Evolutionary conservation across 768 basidiomycete genomes (phyloP).

Genomic region (Pulveroboletus sp.): DNA sequence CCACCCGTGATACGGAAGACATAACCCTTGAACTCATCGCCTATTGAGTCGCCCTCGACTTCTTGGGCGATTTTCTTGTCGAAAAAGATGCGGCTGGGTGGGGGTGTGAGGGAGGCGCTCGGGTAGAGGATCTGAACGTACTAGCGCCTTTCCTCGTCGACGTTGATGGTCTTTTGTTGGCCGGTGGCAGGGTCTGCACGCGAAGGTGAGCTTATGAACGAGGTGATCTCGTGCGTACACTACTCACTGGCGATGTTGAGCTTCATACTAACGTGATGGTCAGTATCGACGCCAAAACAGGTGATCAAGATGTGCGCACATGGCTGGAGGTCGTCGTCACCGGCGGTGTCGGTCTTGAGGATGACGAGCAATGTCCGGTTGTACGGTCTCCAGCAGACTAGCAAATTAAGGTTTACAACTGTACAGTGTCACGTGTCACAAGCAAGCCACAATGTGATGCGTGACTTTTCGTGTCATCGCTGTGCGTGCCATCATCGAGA

Average conservation of each 20-base stretch:
- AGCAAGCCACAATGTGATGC: slow-evolving; percentile 27
- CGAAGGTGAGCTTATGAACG: slow-evolving; percentile 8
- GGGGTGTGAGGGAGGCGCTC: neutral
- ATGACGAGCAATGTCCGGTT: neutral
- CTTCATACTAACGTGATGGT: slow-evolving; percentile 66
- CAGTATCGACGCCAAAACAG: neutral
- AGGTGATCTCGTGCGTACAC: slow-evolving; percentile 25
- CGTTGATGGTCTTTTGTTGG: slow-evolving; percentile 91
- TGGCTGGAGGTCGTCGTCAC: slow-evolving; percentile 39
- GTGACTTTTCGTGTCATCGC: slow-evolving; percentile 17
- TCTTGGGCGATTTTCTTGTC: slow-evolving; percentile 97
- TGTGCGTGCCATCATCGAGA: slow-evolving; percentile 18
- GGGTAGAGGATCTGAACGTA: slow-evolving; percentile 33
- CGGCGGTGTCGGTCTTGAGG: slow-evolving; percentile 31
- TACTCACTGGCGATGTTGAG: slow-evolving; percentile 92
- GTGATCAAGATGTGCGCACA: slow-evolving; percentile 8
- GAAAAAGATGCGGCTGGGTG: slow-evolving; percentile 81
- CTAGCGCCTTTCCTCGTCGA: slow-evolving; percentile 89
- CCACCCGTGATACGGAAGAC: slow-evolving; percentile 95
- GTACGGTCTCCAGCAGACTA: slow-evolving; percentile 15
- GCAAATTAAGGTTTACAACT: slow-evolving; percentile 56
- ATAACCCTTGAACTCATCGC: slow-evolving; percentile 97
- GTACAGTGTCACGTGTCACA: slow-evolving; percentile 42
- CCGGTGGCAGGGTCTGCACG: slow-evolving; percentile 88
- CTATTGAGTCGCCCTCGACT: slow-evolving; percentile 84